Percentiles rank a stretch among this genome's conserved stretches.
Evolutionary conservation across 352 stramenopile species (phyloP).

Genomic region (Aphanomyces euteiches): DNA sequence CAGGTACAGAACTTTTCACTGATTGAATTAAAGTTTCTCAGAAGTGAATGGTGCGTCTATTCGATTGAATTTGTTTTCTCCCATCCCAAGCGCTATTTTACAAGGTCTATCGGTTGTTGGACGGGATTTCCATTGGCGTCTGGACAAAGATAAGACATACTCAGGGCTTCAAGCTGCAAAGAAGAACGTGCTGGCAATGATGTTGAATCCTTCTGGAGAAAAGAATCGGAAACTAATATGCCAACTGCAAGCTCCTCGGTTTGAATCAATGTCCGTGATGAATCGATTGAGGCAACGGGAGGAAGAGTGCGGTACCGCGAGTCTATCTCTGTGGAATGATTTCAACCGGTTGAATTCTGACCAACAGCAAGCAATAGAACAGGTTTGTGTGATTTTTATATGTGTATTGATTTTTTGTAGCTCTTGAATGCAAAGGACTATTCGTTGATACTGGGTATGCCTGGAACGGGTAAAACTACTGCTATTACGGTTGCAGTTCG

Average conservation of each 20-base stretch:
- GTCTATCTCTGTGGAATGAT: constrained; percentile 45
- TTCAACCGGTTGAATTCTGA: constrained; percentile 57
- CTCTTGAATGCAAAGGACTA: constrained; percentile 91
- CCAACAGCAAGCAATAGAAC: constrained; percentile 63
- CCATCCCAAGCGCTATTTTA: constrained; percentile 55
- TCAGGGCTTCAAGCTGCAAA: constrained; percentile 67
- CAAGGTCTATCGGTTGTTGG: constrained; percentile 58
- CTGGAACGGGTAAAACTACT: constrained; percentile 95
- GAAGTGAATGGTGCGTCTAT: constrained; percentile 26
- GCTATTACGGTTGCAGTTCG: constrained; percentile 94
- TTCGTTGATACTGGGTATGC: constrained; percentile 92
- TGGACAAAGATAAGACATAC: constrained; percentile 72
- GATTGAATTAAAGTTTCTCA: too few relatives aligned
- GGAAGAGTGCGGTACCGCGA: constrained; percentile 34
- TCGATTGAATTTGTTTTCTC: constrained; percentile 52
- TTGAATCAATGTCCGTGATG: constrained; percentile 46
- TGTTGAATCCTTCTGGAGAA: constrained; percentile 48
- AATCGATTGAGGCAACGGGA: background rate
- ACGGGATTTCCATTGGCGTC: constrained; percentile 55
- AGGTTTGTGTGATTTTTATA: constrained; percentile 31
- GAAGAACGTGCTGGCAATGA: constrained; percentile 71
- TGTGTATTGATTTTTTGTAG: background rate
- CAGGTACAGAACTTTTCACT: constrained; percentile 20
- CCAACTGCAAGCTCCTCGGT: constrained; percentile 55
- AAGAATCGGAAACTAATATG: constrained; percentile 55